Evolutionary conservation across 192 early-diverging fungal genomes (phyloP).

Genomic region (Dissophora globulifera): DNA sequence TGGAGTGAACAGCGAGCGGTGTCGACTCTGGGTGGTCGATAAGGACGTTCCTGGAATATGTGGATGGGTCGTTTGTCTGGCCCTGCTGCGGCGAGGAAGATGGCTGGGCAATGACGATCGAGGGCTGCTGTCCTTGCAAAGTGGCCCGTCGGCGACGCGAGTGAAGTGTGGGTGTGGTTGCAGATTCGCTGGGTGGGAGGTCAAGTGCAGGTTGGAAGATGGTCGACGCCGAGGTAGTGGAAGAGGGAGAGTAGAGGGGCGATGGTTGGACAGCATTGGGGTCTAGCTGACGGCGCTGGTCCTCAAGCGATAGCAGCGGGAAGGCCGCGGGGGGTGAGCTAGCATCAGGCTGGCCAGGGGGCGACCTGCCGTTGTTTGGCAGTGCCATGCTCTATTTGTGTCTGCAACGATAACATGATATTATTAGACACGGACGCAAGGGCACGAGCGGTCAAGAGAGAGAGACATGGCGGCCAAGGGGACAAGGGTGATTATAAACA

Average conservation of each 20-base stretch:
- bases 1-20: constrained; percentile 6
- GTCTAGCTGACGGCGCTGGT: too few species aligned
- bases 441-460: too few species aligned
- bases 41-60: constrained; percentile 4
- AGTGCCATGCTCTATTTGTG: constrained; percentile 22
- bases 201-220: constrained; percentile 9
- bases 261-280: too few species aligned
- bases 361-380: constrained; percentile 19
- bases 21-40: constrained; percentile 39
- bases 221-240: constrained; percentile 12
- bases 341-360: not conserved
- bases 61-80: too few species aligned
- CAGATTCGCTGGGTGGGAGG: not conserved
- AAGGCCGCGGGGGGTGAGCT: not conserved
- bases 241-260: constrained; percentile 3
- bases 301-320: not conserved
- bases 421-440: not conserved
- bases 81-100: not conserved
- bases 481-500: too few species aligned
- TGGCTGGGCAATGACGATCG: constrained; percentile 19
- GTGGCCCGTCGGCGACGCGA: constrained; percentile 46
- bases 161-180: constrained; percentile 26
- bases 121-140: constrained; percentile 34
- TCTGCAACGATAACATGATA: not conserved
- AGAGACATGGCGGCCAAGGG: too few species aligned